A percentile compares a stretch with the other conserved stretches of the same genome.
phyloP scores from a whole-genome alignment of 2,329 filamentous ascomycete genomes.

The Monilinia fructigena region DNA sequence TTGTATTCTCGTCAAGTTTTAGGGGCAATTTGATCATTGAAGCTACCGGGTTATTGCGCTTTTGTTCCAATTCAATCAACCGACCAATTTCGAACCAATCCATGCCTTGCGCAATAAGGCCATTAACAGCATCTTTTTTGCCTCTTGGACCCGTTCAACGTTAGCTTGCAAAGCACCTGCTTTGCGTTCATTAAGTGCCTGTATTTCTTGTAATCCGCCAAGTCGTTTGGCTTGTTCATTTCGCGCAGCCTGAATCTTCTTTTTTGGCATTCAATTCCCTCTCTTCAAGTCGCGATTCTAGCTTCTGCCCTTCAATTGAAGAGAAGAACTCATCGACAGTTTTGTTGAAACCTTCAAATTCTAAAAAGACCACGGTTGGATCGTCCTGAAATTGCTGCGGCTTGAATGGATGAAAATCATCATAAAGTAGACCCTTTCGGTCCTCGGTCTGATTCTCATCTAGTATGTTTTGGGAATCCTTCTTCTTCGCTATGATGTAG shows the following conservation, averaged over 20 bases:
- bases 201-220: constrained; percentile 76
- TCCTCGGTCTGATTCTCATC: constrained; percentile 42
- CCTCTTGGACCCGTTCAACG: constrained; percentile 85
- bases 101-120: constrained; percentile 90
- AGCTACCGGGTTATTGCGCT: constrained; percentile 77
- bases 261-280: constrained; percentile 76
- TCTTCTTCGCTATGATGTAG: constrained; percentile 80
- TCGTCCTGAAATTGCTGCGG: constrained; percentile 76
- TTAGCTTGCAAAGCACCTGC: constrained; percentile 90
- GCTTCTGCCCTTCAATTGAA: constrained; percentile 88
- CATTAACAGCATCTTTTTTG: constrained; percentile 87
- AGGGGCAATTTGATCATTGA: constrained; percentile 82
- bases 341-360: constrained; percentile 84
- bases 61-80: constrained; percentile 84
- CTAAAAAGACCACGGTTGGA: constrained; percentile 63
- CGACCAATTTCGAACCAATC: constrained; percentile 93
- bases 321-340: constrained; percentile 98
- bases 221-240: constrained; percentile 83
- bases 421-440: constrained; percentile 63
- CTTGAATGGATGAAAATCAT: constrained; percentile 92
- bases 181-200: constrained; percentile 81
- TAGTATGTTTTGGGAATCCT: constrained; percentile 34
- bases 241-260: constrained; percentile 80
- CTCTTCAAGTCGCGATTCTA: constrained; percentile 80
- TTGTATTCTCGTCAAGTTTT: constrained; percentile 84